Evolutionary conservation across 2,329 filamentous ascomycete genomes (phyloP).

Genomic region (Aschersonia sp.): DNA sequence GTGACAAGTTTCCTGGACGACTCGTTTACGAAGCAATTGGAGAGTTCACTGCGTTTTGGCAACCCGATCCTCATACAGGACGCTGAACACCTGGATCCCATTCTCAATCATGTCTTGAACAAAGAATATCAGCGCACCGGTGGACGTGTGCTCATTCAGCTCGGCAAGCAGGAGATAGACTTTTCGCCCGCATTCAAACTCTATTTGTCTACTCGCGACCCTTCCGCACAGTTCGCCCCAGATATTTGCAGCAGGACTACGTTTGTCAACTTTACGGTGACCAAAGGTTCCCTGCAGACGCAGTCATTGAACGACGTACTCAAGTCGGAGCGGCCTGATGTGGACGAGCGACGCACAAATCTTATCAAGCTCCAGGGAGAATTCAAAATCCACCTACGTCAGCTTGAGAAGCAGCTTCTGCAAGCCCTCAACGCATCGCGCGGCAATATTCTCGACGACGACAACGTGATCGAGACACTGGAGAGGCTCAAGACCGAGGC

Average conservation of each 20-base stretch:
- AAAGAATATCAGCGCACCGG: constrained; percentile 99
- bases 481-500: constrained; percentile 97
- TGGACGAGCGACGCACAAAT: constrained; percentile 90
- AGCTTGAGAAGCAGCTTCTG: constrained; percentile 84
- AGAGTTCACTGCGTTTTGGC: constrained; percentile 91
- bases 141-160: constrained; percentile 92
- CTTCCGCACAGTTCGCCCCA: constrained; percentile 86
- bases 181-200: constrained; percentile 95
- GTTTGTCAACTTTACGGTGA: constrained; percentile 98
- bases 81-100: constrained; percentile 90
- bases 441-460: constrained; percentile 95
- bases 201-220: constrained; percentile 89
- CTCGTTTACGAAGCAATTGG: constrained; percentile 93
- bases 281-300: constrained; percentile 94
- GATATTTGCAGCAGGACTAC: constrained; percentile 97
- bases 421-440: constrained; percentile 95
- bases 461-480: constrained; percentile 93
- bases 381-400: constrained; percentile 94
- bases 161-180: constrained; percentile 97
- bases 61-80: constrained; percentile 98
- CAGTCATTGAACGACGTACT: constrained; percentile 95
- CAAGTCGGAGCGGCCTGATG: constrained; percentile 92
- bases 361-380: constrained; percentile 98
- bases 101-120: constrained; percentile 96
- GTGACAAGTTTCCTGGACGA: constrained; percentile 97